Evolutionary conservation across 805 yeast species (phyloP).

Genomic region (Kodamaea restingae): DNA sequence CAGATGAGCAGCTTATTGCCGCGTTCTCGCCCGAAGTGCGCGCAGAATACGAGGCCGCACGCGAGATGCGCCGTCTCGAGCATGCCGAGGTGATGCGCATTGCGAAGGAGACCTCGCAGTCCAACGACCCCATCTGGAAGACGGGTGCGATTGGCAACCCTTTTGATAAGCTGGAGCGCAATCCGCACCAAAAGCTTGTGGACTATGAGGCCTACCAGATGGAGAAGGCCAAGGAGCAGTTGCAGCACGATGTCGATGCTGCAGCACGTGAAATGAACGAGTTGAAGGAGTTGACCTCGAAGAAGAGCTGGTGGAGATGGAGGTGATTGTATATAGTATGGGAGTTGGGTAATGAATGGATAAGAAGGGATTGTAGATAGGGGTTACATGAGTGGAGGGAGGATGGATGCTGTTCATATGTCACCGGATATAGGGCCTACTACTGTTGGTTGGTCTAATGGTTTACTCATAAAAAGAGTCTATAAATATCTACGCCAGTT

Average conservation of each 20-base stretch:
- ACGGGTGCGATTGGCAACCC: constrained; percentile 70
- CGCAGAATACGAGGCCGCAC: constrained; percentile 66
- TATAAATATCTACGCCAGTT: too few relatives aligned
- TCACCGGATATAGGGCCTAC: too few relatives aligned
- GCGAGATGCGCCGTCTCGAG: constrained; percentile 58
- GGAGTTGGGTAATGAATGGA: too few relatives aligned
- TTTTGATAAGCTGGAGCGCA: constrained; percentile 49
- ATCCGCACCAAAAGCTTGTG: constrained; percentile 32
- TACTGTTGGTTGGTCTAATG: too few relatives aligned
- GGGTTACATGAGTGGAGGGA: background rate
- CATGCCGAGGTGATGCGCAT: constrained; percentile 67
- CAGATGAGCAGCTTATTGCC: constrained; percentile 74
- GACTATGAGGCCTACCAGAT: constrained; percentile 46
- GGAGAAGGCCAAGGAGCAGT: constrained; percentile 40
- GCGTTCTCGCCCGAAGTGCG: constrained; percentile 79
- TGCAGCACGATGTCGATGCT: constrained; percentile 31
- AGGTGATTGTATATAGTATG: too few relatives aligned
- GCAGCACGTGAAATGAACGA: constrained; percentile 29
- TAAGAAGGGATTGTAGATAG: too few relatives aligned
- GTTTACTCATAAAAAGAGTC: too few relatives aligned
- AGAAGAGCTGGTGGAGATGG: constrained; percentile 17
- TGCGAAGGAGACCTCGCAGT: constrained; percentile 57
- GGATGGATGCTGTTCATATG: background rate
- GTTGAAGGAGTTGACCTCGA: constrained; percentile 23
- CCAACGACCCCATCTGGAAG: constrained; percentile 80